Base-by-base conservation (phyloP, 805 yeast genomes). In the Barnettozyma wickerhamii region DNA sequence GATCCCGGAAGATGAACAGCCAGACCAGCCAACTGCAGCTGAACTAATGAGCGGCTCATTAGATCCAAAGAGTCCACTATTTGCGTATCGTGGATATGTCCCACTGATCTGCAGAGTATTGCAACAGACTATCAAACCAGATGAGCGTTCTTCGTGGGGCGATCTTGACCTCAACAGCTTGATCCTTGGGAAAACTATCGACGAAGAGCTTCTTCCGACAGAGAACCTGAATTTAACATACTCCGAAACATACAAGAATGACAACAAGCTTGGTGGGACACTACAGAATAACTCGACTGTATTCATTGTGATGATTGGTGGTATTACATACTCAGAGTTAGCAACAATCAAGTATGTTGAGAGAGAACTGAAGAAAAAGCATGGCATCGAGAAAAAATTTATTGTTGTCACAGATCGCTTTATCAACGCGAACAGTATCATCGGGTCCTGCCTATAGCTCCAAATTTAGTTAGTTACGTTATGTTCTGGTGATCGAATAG, bases 301-400 rank as follows among this genome's bases (percentile, higher is more conserved):
- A 44, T 54, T 87, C 45, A 50, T 86, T 38, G 75, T 79, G 7
- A 62, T 83, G 46, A 54, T 90, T 30, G 98, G 98, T 12, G 98
- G 99, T 1, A 65, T 90, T 7, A 87, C 97, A 0, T 71, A 85
- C 56, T 79, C 93, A 7, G 99, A 91, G 60, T 67, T 90, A 14
- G 77, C 91, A 4, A 79, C 89, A 4, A 62, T 91, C 35, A 68
- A 81, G 52, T 72, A 69, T 40, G 67, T 86, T n/a, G 77, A 84
- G 42, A 63, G 65, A 35, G 67, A 66, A 19, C 46, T 66, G 27
- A 58, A 63, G 7, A 49, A 53, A 20, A 64, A 63, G 38, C 31
- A 33, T 19, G 65, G 61, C 29, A 50, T 60, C 13, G 44, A 56
- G 38, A 70, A 64, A 51, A 59, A 67, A 27, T 57, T 77, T 31